Percentiles rank a stretch among this genome's conserved stretches.
These are phyloP conservation scores for Epichloe uncinata DNA, from an alignment of 2,329 filamentous ascomycete species.

Conservation along the genomic window DNA sequence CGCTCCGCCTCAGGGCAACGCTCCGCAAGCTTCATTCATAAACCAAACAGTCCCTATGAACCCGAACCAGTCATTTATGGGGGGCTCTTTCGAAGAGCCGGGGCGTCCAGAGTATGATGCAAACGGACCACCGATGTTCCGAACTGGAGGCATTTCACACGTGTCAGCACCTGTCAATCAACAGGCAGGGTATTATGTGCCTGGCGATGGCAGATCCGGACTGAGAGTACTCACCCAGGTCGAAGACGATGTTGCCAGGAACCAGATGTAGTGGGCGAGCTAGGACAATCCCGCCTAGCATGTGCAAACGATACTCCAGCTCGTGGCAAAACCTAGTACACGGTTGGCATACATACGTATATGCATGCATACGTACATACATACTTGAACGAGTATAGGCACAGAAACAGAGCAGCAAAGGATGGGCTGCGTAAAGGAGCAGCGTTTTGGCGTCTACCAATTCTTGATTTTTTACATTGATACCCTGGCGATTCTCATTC, in stretches of 20 bases:
- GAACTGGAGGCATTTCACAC: constrained; percentile 18
- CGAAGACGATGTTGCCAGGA: constrained; percentile 18
- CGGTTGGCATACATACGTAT: no score
- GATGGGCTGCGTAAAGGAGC: neutral
- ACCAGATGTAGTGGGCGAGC: constrained; percentile 13
- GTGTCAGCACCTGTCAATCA: constrained; percentile 15
- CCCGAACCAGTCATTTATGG: constrained; percentile 21
- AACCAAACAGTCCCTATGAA: constrained; percentile 19
- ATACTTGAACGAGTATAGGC: no score
- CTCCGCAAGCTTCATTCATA: constrained; percentile 19
- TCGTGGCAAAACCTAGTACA: neutral
- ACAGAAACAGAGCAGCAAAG: neutral
- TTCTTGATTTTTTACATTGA: neutral
- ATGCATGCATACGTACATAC: no score
- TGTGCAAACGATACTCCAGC: neutral
- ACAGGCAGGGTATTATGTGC: constrained; percentile 20
- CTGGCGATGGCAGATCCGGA: constrained; percentile 19
- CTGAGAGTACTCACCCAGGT: constrained; percentile 16
- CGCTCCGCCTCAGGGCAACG: constrained; percentile 23
- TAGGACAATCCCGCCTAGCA: neutral
- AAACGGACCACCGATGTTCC: constrained; percentile 19
- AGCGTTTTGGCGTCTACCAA: neutral
- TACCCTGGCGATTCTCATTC: neutral
- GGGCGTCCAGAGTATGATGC: constrained; percentile 20
- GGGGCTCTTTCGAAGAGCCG: constrained; percentile 21